Evolutionary conservation across 768 basidiomycete genomes (phyloP).

Genomic region (Suillus paluster): DNA sequence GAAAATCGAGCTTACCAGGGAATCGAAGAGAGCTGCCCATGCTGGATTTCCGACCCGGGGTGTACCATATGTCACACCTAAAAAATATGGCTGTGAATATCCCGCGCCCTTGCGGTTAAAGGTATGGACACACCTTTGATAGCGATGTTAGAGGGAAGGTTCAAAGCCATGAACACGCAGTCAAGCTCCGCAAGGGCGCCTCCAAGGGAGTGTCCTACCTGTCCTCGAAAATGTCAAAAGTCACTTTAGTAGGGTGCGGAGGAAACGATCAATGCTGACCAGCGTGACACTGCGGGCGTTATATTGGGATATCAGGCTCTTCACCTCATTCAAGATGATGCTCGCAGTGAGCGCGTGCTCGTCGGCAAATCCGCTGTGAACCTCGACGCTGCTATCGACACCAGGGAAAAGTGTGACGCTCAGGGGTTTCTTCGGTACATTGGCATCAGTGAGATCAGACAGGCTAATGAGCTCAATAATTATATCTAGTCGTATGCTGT

Average conservation of each 20-base stretch:
- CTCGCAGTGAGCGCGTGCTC: conserved; percentile 53
- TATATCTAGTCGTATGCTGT: neutral
- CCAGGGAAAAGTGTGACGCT: conserved; percentile 60
- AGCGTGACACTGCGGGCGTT: conserved; percentile 46
- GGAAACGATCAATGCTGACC: conserved; percentile 30
- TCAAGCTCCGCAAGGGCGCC: conserved; percentile 58
- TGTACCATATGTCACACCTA: conserved; percentile 32
- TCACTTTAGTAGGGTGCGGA: conserved; percentile 2
- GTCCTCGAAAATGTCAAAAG: neutral
- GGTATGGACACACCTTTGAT: conserved; percentile 25
- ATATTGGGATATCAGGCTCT: conserved; percentile 41
- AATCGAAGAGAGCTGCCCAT: conserved; percentile 34
- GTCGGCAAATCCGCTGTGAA: conserved; percentile 58
- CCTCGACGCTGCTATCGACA: conserved; percentile 44
- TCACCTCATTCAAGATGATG: conserved; percentile 48
- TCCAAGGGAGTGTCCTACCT: conserved; percentile 56
- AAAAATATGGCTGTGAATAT: neutral
- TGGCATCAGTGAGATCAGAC: conserved; percentile 54
- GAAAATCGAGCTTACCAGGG: conserved; percentile 19
- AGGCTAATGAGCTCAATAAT: conserved; percentile 33
- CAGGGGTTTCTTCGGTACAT: conserved; percentile 45
- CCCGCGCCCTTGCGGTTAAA: neutral
- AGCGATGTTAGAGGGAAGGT: conserved; percentile 44
- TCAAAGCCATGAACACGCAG: conserved; percentile 50
- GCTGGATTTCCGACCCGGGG: conserved; percentile 34